Percentiles rank a stretch among this genome's conserved stretches.
phyloP scores from a whole-genome alignment of 1,284 basidiomycete genomes.

The Marasmius fiardii region DNA sequence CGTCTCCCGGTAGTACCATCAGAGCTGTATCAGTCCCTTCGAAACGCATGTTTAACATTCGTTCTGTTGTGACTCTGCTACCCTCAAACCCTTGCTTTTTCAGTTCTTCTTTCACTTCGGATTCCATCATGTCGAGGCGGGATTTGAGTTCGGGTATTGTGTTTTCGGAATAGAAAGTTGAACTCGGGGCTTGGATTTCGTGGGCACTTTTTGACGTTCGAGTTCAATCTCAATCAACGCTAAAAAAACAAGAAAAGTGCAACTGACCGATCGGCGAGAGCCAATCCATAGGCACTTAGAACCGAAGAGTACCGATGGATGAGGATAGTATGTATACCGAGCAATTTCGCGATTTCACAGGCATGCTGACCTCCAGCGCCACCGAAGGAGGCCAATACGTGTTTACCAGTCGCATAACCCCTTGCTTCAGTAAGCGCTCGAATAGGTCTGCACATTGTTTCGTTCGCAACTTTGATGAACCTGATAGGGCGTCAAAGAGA shows the following conservation, averaged over 20 bases:
- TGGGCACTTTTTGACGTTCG: constrained; percentile 53
- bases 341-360: constrained; percentile 78
- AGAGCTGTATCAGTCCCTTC: constrained; percentile 90
- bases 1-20: constrained; percentile 70
- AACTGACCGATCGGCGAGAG: constrained; percentile 79
- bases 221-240: neutral
- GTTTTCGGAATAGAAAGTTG: constrained; percentile 64
- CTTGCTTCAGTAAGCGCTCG: constrained; percentile 89
- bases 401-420: constrained; percentile 81
- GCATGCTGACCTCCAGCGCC: constrained; percentile 93
- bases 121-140: constrained; percentile 67
- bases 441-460: constrained; percentile 93
- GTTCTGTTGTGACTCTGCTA: constrained; percentile 69
- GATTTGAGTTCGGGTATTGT: constrained; percentile 50
- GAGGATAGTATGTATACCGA: constrained; percentile 82
- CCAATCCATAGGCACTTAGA: constrained; percentile 87
- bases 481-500: constrained; percentile 29
- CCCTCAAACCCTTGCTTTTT: constrained; percentile 77
- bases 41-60: constrained; percentile 90
- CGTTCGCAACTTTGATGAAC: constrained; percentile 92
- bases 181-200: constrained; percentile 86
- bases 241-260: neutral
- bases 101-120: constrained; percentile 66
- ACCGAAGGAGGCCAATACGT: constrained; percentile 89
- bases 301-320: constrained; percentile 87